A percentile compares a stretch with the other conserved stretches of the same genome.
These are phyloP conservation scores for Aleurites moluccanus DNA, from an alignment of 441 rosid genomes.

Conservation along the genomic window DNA sequence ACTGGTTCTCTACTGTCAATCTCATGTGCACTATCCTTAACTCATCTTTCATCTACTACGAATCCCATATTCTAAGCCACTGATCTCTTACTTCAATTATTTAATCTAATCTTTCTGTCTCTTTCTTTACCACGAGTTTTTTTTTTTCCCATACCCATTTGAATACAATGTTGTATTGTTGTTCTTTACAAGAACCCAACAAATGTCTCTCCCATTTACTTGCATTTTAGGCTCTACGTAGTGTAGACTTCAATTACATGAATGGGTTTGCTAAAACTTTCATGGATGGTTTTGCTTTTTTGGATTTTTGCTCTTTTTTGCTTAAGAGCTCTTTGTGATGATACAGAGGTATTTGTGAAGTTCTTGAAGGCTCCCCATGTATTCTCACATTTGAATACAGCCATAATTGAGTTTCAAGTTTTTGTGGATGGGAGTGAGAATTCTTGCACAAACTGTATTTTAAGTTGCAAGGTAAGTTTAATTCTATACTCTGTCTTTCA, in stretches of 20 bases:
- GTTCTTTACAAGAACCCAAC: constrained; percentile 7
- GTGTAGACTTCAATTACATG: constrained; percentile 20
- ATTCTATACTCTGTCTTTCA: background rate
- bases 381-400: constrained; percentile 53
- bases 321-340: constrained; percentile 39
- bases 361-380: constrained; percentile 65
- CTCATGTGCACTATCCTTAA: constrained; percentile 42
- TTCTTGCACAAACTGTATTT: constrained; percentile 52
- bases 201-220: constrained; percentile 21
- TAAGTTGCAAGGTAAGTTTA: constrained; percentile 62
- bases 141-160: constrained; percentile 3
- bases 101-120: constrained; percentile 19
- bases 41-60: constrained; percentile 28
- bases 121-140: constrained; percentile 18
- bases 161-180: constrained; percentile 19
- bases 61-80: constrained; percentile 21
- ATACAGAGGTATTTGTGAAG: constrained; percentile 55
- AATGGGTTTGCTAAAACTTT: constrained; percentile 48
- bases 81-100: constrained; percentile 25
- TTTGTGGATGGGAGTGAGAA: constrained; percentile 40
- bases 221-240: constrained; percentile 25
- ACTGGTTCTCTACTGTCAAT: constrained; percentile 36
- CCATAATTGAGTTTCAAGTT: constrained; percentile 69
- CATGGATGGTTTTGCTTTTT: constrained; percentile 43
- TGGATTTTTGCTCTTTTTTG: constrained; percentile 39